Evolutionary conservation across 1,139 yeast species (phyloP), one percentile per base, ranked within the genome.

Genomic region (Candida sp.): DNA sequence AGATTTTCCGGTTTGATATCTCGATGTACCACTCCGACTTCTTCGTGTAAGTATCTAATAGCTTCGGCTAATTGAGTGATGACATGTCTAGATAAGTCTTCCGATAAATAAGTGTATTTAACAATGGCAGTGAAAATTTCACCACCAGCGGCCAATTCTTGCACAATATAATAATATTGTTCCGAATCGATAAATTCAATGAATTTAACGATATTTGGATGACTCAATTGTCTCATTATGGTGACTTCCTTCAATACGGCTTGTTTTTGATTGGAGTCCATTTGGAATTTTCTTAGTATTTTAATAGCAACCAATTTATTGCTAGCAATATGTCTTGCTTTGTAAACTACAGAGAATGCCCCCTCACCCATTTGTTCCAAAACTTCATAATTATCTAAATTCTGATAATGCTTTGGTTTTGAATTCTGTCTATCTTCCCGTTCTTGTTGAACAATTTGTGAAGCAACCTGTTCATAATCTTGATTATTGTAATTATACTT

Each of bases 321-420:
- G 2, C 69, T 51, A 1, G 57, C 53, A 9, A 68, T 50, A 49
- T 79, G 75, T 37, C 58, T 59, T 4, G 96, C 97, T 56, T 85
- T 85, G 61, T 83, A 82, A 2, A 89, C 97, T 40, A 87, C 83
- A 19, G 95, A 90, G 63, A 93, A 93, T 0, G 99, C 95, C 6
- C 99, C 99, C 62, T 91, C 96, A 2, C 98, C 97, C 45, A 89
- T 75, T 57, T 84, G 83, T 43, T 82, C 83, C 38, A 81, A 63
- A 27, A 82, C 73, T 39, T 70, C 70, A 56, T 87, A 88, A 47
- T 67, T 63, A 5, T 70, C 68, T 45, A 73, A 62, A 36, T 63
- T 63, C 4, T 77, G 79, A 50, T 78, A 81, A 41, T 67, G 60
- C 21, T 73, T 53, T 38, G 74, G 53, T 61, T 57, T 56, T 54